Base-by-base conservation (phyloP, 1,139 yeast species). In the Pichia sp. region DNA sequence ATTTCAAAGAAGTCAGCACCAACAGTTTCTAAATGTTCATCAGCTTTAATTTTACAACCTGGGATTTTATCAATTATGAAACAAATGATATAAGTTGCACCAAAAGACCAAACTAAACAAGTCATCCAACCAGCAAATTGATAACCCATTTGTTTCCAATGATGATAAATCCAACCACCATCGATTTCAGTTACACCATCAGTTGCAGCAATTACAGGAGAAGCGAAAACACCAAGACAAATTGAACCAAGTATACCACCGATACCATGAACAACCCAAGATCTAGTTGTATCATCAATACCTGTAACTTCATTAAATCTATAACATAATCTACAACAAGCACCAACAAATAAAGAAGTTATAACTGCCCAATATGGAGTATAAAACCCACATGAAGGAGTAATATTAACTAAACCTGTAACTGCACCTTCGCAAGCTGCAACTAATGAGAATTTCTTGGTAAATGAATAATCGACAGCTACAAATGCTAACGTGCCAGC, bases 111-210 rank as follows among this genome's bases (percentile, higher is more conserved):
- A 2, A 67, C 70, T 19, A 64, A 58, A 49, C 70, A 71, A 1
- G 76, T 60, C 41, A 61, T 54, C 63, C 72, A 68, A 29, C 74
- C 77, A 7, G 80, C 80, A 46, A 77, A 62, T 61, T 77, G 80
- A 55, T 74, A 73, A 30, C 81, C 81, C 67, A 77, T 65, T 62
- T 77, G 81, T 28, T 61, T 64, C 72, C 75, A 77, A 58, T 77
- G 69, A 50, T 75, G 78, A 62, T 69, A 73, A 50, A 76, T 70
- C 81, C 81, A 77, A 31, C 81, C 81, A 43, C 79, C 77, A 5
- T 62, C 68, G 52, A 74, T 75, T 38, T 63, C 76, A 11, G 79
- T 73, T 28, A 63, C 67, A 9, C 80, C 80, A 55, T 77, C 76
- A 51, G 75, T 69, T 6, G 71, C 72, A 3, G 80, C 76, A 46